Evolutionary conservation across 768 basidiomycete genomes (phyloP), one percentile per base, ranked within the genome.

Genomic region (Psilocybe cubensis): DNA sequence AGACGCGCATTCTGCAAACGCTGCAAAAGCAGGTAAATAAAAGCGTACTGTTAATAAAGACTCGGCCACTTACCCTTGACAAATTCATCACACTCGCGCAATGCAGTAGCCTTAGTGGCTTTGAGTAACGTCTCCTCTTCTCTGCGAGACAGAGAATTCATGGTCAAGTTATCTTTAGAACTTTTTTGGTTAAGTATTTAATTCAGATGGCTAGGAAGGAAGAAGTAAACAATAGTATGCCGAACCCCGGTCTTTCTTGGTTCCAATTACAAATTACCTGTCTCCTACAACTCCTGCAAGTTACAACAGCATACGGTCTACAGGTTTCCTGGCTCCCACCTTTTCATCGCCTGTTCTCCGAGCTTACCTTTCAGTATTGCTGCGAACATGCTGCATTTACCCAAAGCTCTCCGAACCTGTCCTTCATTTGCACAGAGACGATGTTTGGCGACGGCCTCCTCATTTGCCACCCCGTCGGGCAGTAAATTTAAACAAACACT

Each of bases 61-160:
- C n/a, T 14, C 8, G 40, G 29, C 17, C 18, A 60, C 69, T 29
- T 54, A 87, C 94, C 89, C 84, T 86, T 88, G 3, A 94, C 89
- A 5, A 92, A 59, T 1, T 76, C 59, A 65, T 92, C 88, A 61
- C 93, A 95, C 70, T 91, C 88, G 64, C 83, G 86, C 67, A 94
- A 71, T 11, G 94, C 93, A 55, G 80, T 78, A 14, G 86, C 84
- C 68, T 94, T 95, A 8, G 91, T 89, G 21, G 89, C 78, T 72
- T 95, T 94, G 35, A 89, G 72, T 38, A 96, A 81, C 7, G 87
- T 88, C 43, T 96, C 93, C 70, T 96, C 93, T 75, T 95, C 93
- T 47, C 93, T 82, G 54, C 92, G 83, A 33, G 93, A 95, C 28
- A 95, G 83, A 40, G 92, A 82, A 71, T 93, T 86, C 93, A 94